These are phyloP conservation scores for Chaetomium sp. DNA, from an alignment of 2,329 filamentous ascomycete genomes.

Conservation along the genomic window DNA sequence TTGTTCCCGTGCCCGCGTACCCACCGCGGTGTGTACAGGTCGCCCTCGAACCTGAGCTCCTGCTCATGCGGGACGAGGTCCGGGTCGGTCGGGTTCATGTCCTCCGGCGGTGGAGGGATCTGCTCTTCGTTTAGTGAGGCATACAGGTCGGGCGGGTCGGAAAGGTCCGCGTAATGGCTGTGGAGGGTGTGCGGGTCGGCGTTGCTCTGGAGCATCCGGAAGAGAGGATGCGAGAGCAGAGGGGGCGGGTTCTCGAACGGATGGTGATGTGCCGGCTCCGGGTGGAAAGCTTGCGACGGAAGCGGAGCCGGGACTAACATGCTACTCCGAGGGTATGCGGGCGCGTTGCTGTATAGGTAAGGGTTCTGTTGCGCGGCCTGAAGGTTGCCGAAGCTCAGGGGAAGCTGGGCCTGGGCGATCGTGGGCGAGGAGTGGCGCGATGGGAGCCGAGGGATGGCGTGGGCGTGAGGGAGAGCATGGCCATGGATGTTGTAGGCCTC, in stretches of 20 bases:
- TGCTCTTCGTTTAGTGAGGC: slow-evolving; percentile 69
- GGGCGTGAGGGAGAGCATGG: too few relatives aligned
- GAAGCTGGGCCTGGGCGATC: slow-evolving; percentile 40
- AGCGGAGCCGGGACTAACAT: slow-evolving; percentile 55
- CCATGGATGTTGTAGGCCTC: slow-evolving; percentile 51
- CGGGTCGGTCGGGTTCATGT: slow-evolving; percentile 73
- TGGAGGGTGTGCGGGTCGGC: slow-evolving; percentile 61
- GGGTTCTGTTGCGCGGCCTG: slow-evolving; percentile 50
- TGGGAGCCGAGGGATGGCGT: slow-evolving; percentile 40
- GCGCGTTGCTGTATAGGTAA: slow-evolving; percentile 47
- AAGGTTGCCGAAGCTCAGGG: slow-evolving; percentile 49
- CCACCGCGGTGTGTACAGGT: slow-evolving; percentile 78
- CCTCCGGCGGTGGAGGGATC: slow-evolving; percentile 65
- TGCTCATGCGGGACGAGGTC: slow-evolving; percentile 73
- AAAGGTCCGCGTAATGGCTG: slow-evolving; percentile 65
- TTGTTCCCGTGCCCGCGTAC: slow-evolving; percentile 81
- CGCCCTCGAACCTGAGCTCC: slow-evolving; percentile 69
- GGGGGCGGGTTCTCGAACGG: slow-evolving; percentile 53
- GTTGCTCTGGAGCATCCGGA: slow-evolving; percentile 69
- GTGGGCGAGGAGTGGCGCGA: slow-evolving; percentile 47
- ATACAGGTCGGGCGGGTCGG: slow-evolving; percentile 70
- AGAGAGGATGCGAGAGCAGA: slow-evolving; percentile 64
- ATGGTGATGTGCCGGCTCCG: slow-evolving; percentile 38
- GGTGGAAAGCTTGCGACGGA: slow-evolving; percentile 43
- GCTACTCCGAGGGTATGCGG: slow-evolving; percentile 47